Evolutionary conservation across 2,329 filamentous ascomycete species (phyloP).

Genomic region (Leptodontidium sp.): DNA sequence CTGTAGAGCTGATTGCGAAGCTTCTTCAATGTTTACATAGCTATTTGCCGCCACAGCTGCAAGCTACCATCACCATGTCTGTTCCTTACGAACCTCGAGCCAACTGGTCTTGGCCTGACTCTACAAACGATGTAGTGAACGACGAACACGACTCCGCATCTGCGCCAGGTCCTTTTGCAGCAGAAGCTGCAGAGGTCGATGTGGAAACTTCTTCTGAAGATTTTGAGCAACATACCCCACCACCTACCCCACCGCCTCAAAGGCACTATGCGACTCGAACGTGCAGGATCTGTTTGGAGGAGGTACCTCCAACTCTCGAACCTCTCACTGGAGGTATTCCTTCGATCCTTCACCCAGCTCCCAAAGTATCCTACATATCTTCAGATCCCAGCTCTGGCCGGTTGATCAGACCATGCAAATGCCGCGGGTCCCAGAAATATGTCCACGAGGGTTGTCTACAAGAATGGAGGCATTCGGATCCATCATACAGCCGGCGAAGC

Average conservation of each 20-base stretch:
- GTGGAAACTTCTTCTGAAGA: slow-evolving; percentile 32
- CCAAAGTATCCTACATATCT: slow-evolving; percentile 74
- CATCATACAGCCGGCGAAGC: slow-evolving; percentile 68
- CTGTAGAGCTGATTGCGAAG: slow-evolving; percentile 21
- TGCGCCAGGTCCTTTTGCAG: slow-evolving; percentile 14
- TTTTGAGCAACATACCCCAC: slow-evolving; percentile 34
- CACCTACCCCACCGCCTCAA: slow-evolving; percentile 44
- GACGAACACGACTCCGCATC: slow-evolving; percentile 19
- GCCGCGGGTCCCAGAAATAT: slow-evolving; percentile 91
- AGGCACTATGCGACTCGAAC: slow-evolving; percentile 73
- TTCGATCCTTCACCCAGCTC: slow-evolving; percentile 61
- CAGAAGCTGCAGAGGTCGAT: slow-evolving; percentile 9
- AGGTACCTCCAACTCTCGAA: slow-evolving; percentile 66
- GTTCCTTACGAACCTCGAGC: slow-evolving; percentile 29
- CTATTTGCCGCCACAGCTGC: slow-evolving; percentile 29
- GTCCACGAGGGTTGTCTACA: slow-evolving; percentile 92
- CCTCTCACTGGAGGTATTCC: slow-evolving; percentile 61
- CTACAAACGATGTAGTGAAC: slow-evolving; percentile 14
- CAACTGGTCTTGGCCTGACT: slow-evolving; percentile 39
- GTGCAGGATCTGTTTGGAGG: slow-evolving; percentile 90
- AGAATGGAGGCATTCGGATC: slow-evolving; percentile 80
- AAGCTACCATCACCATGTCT: slow-evolving; percentile 35
- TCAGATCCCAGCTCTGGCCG: slow-evolving; percentile 77
- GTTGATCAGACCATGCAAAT: slow-evolving; percentile 88
- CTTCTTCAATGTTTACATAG: slow-evolving; percentile 35